Percentiles rank a stretch among this genome's conserved stretches.
Conservation (phyloP, 441 rosid genomes). For the Dalechampia spathulata region DNA sequence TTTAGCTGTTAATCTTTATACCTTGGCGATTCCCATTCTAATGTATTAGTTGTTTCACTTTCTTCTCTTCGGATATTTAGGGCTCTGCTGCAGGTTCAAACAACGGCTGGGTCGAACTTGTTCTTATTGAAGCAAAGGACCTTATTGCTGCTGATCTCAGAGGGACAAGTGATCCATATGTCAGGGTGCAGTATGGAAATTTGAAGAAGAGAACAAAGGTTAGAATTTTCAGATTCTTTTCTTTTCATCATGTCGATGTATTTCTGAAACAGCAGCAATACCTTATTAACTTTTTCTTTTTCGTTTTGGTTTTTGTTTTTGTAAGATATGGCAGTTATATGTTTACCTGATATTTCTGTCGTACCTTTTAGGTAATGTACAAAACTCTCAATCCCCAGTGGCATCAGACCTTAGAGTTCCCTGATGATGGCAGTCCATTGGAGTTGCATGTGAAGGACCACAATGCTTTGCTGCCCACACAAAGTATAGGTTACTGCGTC, state of each 20-base stretch:
- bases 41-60: not conserved
- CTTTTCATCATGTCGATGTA: slow-evolving; percentile 13
- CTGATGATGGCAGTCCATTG: slow-evolving; percentile 68
- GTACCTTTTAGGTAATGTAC: slow-evolving; percentile 51
- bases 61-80: slow-evolving; percentile 18
- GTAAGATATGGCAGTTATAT: too few relatives aligned
- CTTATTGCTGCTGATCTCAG: slow-evolving; percentile 90
- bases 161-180: slow-evolving; percentile 98
- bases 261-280: not conserved
- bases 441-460: slow-evolving; percentile 82
- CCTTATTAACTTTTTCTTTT: not conserved
- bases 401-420: slow-evolving; percentile 93
- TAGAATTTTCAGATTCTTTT: too few relatives aligned
- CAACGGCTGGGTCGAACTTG: slow-evolving; percentile 83
- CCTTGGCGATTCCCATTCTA: not conserved
- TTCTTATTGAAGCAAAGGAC: slow-evolving; percentile 78
- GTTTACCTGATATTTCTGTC: slow-evolving; percentile 1
- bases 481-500: slow-evolving; percentile 70
- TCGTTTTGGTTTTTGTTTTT: too few relatives aligned
- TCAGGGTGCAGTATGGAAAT: slow-evolving; percentile 82
- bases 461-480: slow-evolving; percentile 72
- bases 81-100: slow-evolving; percentile 30
- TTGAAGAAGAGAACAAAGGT: slow-evolving; percentile 82
- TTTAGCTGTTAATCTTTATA: too few relatives aligned
- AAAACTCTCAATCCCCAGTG: slow-evolving; percentile 75